Evolutionary conservation across 148 eudicot species (phyloP).

Genomic region (Agrostemma githago): DNA sequence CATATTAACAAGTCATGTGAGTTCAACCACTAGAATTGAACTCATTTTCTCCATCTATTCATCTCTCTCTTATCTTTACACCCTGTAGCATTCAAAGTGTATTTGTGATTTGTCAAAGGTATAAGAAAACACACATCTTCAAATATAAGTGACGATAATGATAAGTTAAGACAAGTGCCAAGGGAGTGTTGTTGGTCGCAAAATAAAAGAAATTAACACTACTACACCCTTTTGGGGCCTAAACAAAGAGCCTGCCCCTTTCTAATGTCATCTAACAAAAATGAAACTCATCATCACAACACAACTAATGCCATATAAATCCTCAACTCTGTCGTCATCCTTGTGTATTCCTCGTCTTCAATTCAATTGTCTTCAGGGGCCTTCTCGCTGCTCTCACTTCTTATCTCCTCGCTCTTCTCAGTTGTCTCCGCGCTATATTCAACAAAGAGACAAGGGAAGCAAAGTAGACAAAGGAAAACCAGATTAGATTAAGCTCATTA

Average conservation of each 20-base stretch:
- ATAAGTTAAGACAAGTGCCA: slow-evolving; percentile 15
- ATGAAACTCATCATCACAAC: slow-evolving; percentile 24
- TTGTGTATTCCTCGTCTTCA: slow-evolving; percentile 18
- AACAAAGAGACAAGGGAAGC: slow-evolving; percentile 1
- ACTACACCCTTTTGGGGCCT: slow-evolving; percentile 24
- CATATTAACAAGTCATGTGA: slow-evolving; percentile 8
- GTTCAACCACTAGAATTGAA: not conserved
- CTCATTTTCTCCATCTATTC: not conserved
- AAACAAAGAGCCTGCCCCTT: slow-evolving; percentile 23
- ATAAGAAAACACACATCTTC: slow-evolving; percentile 12
- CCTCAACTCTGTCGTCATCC: not conserved
- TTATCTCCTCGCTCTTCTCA: slow-evolving; percentile 31
- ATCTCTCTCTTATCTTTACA: not conserved
- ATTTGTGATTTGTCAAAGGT: too few species aligned
- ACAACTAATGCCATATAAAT: not conserved
- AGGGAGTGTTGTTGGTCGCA: not conserved
- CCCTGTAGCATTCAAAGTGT: not conserved
- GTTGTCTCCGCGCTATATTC: slow-evolving; percentile 39
- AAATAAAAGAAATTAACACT: slow-evolving; percentile 1
- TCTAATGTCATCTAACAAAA: slow-evolving; percentile 28
- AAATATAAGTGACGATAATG: slow-evolving; percentile 13
- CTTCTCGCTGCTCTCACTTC: slow-evolving; percentile 8
- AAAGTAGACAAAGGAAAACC: not conserved
- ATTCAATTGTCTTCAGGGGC: slow-evolving; percentile 38
- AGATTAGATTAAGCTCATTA: not conserved